A percentile compares a stretch with the other conserved stretches of the same genome.
phyloP scores from a whole-genome alignment of 352 stramenopile genomes.

The Thraustotheca clavata region DNA sequence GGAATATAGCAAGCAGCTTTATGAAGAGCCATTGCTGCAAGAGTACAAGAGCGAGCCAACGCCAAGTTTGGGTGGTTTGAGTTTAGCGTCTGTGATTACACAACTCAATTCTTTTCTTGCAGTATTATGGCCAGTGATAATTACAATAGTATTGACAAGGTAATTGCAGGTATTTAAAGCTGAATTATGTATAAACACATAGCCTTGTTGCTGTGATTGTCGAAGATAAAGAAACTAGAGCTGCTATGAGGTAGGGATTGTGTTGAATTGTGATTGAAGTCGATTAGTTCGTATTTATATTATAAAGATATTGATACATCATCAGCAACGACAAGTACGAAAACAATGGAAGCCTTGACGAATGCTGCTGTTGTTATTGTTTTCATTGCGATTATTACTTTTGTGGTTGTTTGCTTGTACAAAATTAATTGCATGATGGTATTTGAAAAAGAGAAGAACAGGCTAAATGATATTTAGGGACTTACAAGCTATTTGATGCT shows the following conservation, averaged over 20 bases:
- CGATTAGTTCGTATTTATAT: conserved; percentile 79
- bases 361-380: conserved; percentile 76
- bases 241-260: conserved; percentile 46
- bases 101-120: conserved; percentile 73
- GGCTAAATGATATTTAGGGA: conserved; percentile 20
- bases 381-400: conserved; percentile 70
- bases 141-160: conserved; percentile 65
- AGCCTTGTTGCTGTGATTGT: conserved; percentile 49
- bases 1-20: conserved; percentile 29
- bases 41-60: conserved; percentile 11
- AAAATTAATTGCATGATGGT: conserved; percentile 68
- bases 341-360: conserved; percentile 48
- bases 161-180: conserved; percentile 18
- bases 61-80: conserved; percentile 10
- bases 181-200: background rate
- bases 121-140: conserved; percentile 58
- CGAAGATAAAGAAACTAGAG: conserved; percentile 34
- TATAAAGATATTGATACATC: conserved; percentile 63
- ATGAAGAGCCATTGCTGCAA: conserved; percentile 47
- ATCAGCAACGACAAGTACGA: conserved; percentile 29
- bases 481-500: conserved; percentile 68
- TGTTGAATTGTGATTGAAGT: conserved; percentile 23
- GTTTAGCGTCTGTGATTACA: conserved; percentile 34
- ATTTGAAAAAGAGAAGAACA: background rate
- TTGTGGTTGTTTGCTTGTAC: conserved; percentile 75